Conservation (phyloP, 176 grass and related monocot species). For the Eragrostis curvula region DNA sequence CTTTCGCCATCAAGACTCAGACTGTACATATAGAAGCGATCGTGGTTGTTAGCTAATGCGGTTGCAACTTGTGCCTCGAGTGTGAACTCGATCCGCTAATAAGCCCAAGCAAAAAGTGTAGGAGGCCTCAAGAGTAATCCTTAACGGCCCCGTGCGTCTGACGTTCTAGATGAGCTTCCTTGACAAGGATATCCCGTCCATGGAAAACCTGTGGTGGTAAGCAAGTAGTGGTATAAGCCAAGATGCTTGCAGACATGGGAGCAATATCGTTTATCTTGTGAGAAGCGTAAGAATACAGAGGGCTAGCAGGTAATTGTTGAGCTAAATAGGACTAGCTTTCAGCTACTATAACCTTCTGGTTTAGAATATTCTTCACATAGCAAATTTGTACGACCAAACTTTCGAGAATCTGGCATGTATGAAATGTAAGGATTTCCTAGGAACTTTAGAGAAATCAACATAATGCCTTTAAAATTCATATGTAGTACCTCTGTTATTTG, state of each 20-base stretch:
- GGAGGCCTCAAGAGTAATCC: neutral
- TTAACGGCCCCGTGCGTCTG: neutral
- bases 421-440: neutral
- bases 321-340: neutral
- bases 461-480: neutral
- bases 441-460: neutral
- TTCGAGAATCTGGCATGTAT: neutral
- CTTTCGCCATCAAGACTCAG: neutral
- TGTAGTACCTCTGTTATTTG: neutral
- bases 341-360: constrained; percentile 6
- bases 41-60: constrained; percentile 32
- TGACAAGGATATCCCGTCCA: constrained; percentile 65
- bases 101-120: constrained; percentile 23
- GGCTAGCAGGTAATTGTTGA: neutral
- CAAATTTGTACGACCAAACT: neutral
- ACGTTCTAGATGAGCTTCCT: constrained; percentile 52
- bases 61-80: neutral
- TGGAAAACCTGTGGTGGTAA: constrained; percentile 57
- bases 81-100: constrained; percentile 14
- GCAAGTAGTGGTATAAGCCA: constrained; percentile 17
- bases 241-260: neutral
- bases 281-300: neutral
- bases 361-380: no score
- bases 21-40: constrained; percentile 21
- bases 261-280: neutral